These are phyloP conservation scores for Pterocarpus macrocarpus DNA, from an alignment of 306 rosid species.

Conservation along the genomic window DNA sequence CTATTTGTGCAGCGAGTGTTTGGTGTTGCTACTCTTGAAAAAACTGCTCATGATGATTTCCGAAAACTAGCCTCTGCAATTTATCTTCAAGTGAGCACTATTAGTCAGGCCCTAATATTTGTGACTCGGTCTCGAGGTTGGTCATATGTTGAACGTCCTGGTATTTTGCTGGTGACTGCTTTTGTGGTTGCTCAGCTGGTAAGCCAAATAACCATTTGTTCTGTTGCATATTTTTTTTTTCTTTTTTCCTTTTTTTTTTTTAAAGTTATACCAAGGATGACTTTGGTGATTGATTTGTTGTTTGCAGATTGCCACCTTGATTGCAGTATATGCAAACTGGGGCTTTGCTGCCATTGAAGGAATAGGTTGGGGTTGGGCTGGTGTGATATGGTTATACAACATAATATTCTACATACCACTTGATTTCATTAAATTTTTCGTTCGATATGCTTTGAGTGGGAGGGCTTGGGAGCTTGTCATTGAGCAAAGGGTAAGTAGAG, in stretches of 20 bases:
- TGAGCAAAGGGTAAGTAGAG: constrained; percentile 86
- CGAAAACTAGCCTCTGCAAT: constrained; percentile 95
- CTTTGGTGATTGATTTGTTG: constrained; percentile 36
- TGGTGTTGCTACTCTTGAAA: constrained; percentile 88
- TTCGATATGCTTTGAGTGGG: constrained; percentile 88
- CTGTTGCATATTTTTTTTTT: background rate
- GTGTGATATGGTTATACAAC: constrained; percentile 96
- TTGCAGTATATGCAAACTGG: constrained; percentile 96
- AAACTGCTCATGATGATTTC: constrained; percentile 82
- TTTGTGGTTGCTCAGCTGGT: constrained; percentile 96
- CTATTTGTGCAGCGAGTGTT: constrained; percentile 68
- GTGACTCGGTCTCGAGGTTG: constrained; percentile 97
- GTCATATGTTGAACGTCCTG: constrained; percentile 97
- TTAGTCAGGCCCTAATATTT: constrained; percentile 98
- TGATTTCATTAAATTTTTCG: constrained; percentile 83
- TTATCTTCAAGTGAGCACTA: constrained; percentile 97
- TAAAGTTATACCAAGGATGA: background rate
- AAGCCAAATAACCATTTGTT: constrained; percentile 45
- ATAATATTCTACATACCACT: constrained; percentile 88
- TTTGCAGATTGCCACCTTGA: constrained; percentile 90
- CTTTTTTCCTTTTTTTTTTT: background rate
- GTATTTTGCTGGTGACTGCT: constrained; percentile 74
- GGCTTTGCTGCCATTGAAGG: constrained; percentile 96
- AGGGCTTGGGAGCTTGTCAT: constrained; percentile 99
- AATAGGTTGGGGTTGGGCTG: constrained; percentile 99